Conservation (phyloP, 768 basidiomycete species). For the Lepiota brunneoincarnata region DNA sequence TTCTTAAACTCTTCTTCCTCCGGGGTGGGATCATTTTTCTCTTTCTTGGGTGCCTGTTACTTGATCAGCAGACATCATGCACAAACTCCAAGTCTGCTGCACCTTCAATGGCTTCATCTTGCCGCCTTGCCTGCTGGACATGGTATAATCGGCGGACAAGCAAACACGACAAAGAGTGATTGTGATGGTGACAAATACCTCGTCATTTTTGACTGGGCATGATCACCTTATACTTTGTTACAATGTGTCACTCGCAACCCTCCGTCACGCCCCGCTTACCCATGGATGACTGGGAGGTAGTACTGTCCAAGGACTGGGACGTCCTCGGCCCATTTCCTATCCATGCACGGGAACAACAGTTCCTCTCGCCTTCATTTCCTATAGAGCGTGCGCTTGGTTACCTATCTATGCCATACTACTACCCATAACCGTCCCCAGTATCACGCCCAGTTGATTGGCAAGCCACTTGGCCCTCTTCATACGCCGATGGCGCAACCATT, state of each 20-base stretch:
- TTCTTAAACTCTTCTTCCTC: conserved; percentile 73
- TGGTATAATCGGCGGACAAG: too few species aligned
- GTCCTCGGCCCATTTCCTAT: conserved; percentile 83
- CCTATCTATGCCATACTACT: background rate
- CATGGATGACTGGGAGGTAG: conserved; percentile 19
- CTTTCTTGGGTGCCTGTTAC: conserved; percentile 78
- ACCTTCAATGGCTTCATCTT: conserved; percentile 90
- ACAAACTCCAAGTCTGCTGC: conserved; percentile 3
- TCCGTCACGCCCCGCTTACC: background rate
- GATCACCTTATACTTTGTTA: too few species aligned
- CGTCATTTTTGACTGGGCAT: too few species aligned
- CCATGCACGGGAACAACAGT: conserved; percentile 82
- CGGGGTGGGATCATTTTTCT: conserved; percentile 67
- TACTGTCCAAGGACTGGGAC: conserved; percentile 33
- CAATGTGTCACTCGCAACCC: background rate
- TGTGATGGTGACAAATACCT: too few species aligned
- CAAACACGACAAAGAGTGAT: too few species aligned
- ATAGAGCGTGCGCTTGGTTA: conserved; percentile 48
- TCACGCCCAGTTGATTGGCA: conserved; percentile 47
- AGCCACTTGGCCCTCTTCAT: conserved; percentile 61
- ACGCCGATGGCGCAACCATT: conserved; percentile 59
- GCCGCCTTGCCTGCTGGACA: conserved; percentile 76
- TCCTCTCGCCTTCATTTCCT: conserved; percentile 75
- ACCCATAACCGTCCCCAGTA: conserved; percentile 32
- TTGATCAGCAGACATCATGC: conserved; percentile 7